Evolutionary conservation across 2,329 filamentous ascomycete genomes (phyloP).

Genomic region (Penicillium sp.): DNA sequence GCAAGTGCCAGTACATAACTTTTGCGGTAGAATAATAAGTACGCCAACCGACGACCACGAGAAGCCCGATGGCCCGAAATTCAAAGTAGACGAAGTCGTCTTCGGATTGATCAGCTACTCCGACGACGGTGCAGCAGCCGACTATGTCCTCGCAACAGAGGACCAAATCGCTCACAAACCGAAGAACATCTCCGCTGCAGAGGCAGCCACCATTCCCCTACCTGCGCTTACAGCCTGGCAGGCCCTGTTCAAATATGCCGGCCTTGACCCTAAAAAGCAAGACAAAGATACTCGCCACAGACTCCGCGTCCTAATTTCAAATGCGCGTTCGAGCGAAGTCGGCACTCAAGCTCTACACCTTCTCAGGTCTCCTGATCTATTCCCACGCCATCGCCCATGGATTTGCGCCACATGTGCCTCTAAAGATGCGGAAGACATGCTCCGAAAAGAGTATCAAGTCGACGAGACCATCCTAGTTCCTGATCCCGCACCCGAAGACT

Average conservation of each 20-base stretch:
- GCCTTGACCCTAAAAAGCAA: slow-evolving; percentile 33
- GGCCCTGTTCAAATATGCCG: slow-evolving; percentile 44
- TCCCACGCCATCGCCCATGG: slow-evolving; percentile 39
- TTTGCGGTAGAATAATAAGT: slow-evolving; percentile 46
- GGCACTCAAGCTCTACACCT: slow-evolving; percentile 45
- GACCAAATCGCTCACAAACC: slow-evolving; percentile 46
- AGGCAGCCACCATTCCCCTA: slow-evolving; percentile 44
- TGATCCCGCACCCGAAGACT: slow-evolving; percentile 29
- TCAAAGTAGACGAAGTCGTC: slow-evolving; percentile 47
- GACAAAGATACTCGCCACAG: slow-evolving; percentile 16
- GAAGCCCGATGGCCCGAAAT: slow-evolving; percentile 39
- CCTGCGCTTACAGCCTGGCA: slow-evolving; percentile 49
- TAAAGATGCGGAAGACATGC: slow-evolving; percentile 30
- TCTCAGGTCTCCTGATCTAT: slow-evolving; percentile 40
- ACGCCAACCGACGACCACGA: slow-evolving; percentile 39
- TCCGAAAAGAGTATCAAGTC: slow-evolving; percentile 36
- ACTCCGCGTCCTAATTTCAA: slow-evolving; percentile 46
- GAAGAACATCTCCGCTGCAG: slow-evolving; percentile 38
- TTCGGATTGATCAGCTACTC: slow-evolving; percentile 44
- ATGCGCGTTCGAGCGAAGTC: slow-evolving; percentile 42
- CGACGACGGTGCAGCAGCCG: slow-evolving; percentile 48
- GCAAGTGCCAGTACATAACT: slow-evolving; percentile 47
- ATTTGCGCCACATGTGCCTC: slow-evolving; percentile 43
- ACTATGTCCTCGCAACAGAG: slow-evolving; percentile 45
- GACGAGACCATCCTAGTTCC: slow-evolving; percentile 42